phyloP scores from a whole-genome alignment of 1,284 basidiomycete species.

The Trametes sp. region DNA sequence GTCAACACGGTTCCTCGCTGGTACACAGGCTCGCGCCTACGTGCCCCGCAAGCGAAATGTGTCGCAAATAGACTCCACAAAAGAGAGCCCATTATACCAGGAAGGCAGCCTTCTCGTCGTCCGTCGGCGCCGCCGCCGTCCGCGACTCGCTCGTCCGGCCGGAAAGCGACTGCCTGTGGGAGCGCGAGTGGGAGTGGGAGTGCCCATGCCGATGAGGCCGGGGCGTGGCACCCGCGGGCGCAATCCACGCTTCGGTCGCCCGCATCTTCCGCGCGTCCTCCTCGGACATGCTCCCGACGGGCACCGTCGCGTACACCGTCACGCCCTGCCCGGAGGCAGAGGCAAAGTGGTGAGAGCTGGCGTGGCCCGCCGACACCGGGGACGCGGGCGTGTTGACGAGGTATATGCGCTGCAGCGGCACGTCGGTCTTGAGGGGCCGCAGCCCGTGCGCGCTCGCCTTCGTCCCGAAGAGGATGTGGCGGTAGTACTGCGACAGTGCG shows the following conservation, averaged over 20 bases:
- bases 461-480: constrained; percentile 48
- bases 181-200: constrained; percentile 32
- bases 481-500: constrained; percentile 70
- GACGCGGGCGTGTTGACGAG: constrained; percentile 54
- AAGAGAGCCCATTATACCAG: constrained; percentile 17
- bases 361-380: constrained; percentile 16
- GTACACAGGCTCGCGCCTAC: too few species aligned
- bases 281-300: constrained; percentile 60
- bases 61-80: too few species aligned
- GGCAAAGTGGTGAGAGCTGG: constrained; percentile 23
- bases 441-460: constrained; percentile 34
- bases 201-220: constrained; percentile 28
- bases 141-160: constrained; percentile 11
- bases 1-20: background rate
- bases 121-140: constrained; percentile 44
- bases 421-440: constrained; percentile 39
- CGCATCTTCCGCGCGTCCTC: constrained; percentile 59
- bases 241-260: constrained; percentile 74
- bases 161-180: constrained; percentile 20
- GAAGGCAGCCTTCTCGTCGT: constrained; percentile 42
- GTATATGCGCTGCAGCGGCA: constrained; percentile 58
- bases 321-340: constrained; percentile 33
- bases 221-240: constrained; percentile 19
- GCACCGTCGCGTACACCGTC: constrained; percentile 75
- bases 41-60: too few species aligned